These are phyloP conservation scores for Neurospora sp. DNA, from an alignment of 495 filamentous ascomycete genomes.

Conservation along the genomic window DNA sequence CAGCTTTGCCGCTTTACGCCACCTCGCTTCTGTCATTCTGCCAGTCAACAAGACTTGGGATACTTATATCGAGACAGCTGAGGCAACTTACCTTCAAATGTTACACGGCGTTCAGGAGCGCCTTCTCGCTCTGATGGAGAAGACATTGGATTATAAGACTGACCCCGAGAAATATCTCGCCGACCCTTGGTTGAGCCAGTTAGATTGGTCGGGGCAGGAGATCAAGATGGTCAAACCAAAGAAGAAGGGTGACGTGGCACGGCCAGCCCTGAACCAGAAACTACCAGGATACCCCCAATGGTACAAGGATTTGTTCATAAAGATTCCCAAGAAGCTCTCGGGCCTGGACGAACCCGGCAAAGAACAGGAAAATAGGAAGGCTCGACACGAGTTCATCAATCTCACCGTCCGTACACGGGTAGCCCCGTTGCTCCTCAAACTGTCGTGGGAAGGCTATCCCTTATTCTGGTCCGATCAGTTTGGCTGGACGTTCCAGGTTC, in stretches of 20 bases:
- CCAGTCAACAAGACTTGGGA: constrained; percentile 85
- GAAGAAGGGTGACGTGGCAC: constrained; percentile 67
- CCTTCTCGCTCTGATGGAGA: constrained; percentile 58
- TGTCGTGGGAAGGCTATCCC: constrained; percentile 84
- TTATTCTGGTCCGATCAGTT: constrained; percentile 86
- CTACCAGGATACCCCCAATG: constrained; percentile 89
- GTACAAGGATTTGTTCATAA: constrained; percentile 85
- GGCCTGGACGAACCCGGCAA: constrained; percentile 22
- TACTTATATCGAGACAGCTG: constrained; percentile 67
- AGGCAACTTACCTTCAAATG: constrained; percentile 70
- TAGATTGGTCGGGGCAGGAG: constrained; percentile 92
- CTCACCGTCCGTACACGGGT: constrained; percentile 83
- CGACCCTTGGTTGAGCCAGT: constrained; percentile 85
- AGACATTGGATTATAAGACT: constrained; percentile 63
- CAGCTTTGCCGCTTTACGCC: constrained; percentile 87
- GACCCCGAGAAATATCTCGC: constrained; percentile 53
- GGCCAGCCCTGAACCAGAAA: constrained; percentile 77
- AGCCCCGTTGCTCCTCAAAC: constrained; percentile 71
- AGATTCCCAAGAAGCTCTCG: constrained; percentile 19
- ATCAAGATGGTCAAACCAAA: constrained; percentile 85
- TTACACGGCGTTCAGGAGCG: constrained; percentile 66
- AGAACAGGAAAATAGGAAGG: not conserved
- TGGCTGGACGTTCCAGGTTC: constrained; percentile 86
- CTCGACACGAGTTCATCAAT: constrained; percentile 37
- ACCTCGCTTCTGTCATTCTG: constrained; percentile 84